These are phyloP conservation scores for Candida berthetii DNA, from an alignment of 805 yeast species.

Conservation along the genomic window DNA sequence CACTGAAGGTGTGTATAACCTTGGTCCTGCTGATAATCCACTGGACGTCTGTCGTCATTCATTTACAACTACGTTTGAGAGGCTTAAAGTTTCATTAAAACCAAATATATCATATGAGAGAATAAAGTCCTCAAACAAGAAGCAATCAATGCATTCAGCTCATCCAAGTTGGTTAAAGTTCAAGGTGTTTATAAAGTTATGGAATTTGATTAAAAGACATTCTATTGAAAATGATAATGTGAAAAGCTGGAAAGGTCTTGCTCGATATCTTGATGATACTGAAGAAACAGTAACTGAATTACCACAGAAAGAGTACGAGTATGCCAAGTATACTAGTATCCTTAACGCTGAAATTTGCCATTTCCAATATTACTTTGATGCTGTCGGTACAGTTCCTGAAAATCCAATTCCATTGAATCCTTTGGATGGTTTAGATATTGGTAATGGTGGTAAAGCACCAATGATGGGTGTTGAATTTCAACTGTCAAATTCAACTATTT, in stretches of 20 bases:
- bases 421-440: conserved; percentile 46
- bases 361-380: conserved; percentile 63
- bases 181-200: conserved; percentile 2
- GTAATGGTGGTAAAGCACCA: conserved; percentile 55
- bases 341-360: conserved; percentile 52
- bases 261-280: conserved; percentile 51
- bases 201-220: conserved; percentile 1
- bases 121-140: conserved; percentile 10
- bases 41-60: conserved; percentile 53
- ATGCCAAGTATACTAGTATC: conserved; percentile 73
- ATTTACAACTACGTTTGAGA: conserved; percentile 37
- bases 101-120: conserved; percentile 65
- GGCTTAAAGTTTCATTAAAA: conserved; percentile 54
- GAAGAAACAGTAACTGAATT: conserved; percentile 25
- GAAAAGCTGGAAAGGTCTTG: conserved; percentile 69
- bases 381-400: conserved; percentile 57
- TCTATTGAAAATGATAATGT: conserved; percentile 11
- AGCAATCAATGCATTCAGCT: not conserved
- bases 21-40: conserved; percentile 36
- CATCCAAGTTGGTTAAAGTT: conserved; percentile 2
- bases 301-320: conserved; percentile 49
- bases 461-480: conserved; percentile 54
- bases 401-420: conserved; percentile 22
- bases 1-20: conserved; percentile 54
- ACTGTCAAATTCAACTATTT: conserved; percentile 55